A percentile compares a stretch with the other conserved stretches of the same genome.
Evolutionary conservation across 2,329 filamentous ascomycete genomes (phyloP).

Genomic region (Phaeomoniella chlamydospora): DNA sequence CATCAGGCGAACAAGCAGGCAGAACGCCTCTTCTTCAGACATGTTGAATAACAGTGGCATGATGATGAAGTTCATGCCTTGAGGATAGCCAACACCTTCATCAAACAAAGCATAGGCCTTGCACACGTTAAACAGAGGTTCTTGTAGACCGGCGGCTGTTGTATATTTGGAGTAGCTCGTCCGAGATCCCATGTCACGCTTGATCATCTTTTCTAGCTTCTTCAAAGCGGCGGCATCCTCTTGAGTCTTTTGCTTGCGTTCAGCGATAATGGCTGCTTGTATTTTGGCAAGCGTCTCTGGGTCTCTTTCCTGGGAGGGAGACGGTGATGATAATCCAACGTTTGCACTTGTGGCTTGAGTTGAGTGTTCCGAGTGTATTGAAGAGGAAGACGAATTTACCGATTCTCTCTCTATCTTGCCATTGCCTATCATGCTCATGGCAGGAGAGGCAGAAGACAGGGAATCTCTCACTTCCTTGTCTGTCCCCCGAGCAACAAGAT

Average conservation of each 20-base stretch:
- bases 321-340: slow-evolving; percentile 39
- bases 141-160: slow-evolving; percentile 77
- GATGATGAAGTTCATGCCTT: slow-evolving; percentile 96
- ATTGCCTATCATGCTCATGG: slow-evolving; percentile 23
- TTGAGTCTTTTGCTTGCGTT: slow-evolving; percentile 64
- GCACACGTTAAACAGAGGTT: slow-evolving; percentile 86
- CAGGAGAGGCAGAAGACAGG: slow-evolving; percentile 6
- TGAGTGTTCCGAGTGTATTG: slow-evolving; percentile 65
- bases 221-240: slow-evolving; percentile 59
- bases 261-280: slow-evolving; percentile 48
- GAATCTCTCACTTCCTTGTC: slow-evolving; percentile 54
- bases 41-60: slow-evolving; percentile 98
- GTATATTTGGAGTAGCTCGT: slow-evolving; percentile 97
- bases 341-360: slow-evolving; percentile 41
- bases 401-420: slow-evolving; percentile 49
- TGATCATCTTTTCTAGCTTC: slow-evolving; percentile 84
- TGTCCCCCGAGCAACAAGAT: slow-evolving; percentile 64
- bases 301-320: slow-evolving; percentile 45
- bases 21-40: slow-evolving; percentile 95
- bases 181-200: slow-evolving; percentile 75
- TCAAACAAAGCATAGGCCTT: slow-evolving; percentile 96
- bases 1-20: slow-evolving; percentile 84
- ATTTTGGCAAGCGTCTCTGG: slow-evolving; percentile 50
- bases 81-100: slow-evolving; percentile 86
- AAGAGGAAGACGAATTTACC: slow-evolving; percentile 66